These are phyloP conservation scores for Aspergillus sp. DNA, from an alignment of 2,329 filamentous ascomycete genomes.

Conservation along the genomic window DNA sequence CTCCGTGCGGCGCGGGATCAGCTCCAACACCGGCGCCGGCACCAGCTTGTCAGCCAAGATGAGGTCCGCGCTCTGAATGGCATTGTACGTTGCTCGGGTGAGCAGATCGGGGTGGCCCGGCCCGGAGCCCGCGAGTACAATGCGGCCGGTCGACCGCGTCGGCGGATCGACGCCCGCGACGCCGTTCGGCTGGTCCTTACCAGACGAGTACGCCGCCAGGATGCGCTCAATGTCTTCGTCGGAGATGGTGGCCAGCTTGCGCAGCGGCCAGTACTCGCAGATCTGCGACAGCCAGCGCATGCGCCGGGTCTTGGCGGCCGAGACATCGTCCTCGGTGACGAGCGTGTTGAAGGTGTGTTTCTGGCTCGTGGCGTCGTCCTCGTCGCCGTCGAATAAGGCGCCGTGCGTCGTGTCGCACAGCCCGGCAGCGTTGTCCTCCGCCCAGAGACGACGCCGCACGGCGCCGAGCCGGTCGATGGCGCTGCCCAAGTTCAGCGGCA, in stretches of 20 bases:
- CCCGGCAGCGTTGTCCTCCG: conserved; percentile 63
- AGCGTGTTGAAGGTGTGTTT: conserved; percentile 80
- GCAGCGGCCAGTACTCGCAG: conserved; percentile 97
- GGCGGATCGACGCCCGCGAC: conserved; percentile 8
- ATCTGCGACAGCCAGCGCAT: conserved; percentile 94
- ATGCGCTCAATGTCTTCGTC: conserved; percentile 76
- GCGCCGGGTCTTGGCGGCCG: conserved; percentile 72
- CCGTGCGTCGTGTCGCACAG: conserved; percentile 34
- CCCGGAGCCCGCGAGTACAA: conserved; percentile 87
- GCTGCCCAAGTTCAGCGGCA: conserved; percentile 71
- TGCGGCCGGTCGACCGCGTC: conserved; percentile 27
- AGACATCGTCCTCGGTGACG: conserved; percentile 68
- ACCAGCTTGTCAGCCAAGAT: conserved; percentile 55
- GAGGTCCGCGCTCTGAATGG: conserved; percentile 48
- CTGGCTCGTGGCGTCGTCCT: conserved; percentile 56
- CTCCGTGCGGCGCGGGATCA: conserved; percentile 84
- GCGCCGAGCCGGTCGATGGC: conserved; percentile 77
- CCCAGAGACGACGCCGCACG: conserved; percentile 67
- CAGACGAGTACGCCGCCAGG: conserved; percentile 64
- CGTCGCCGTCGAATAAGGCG: conserved; percentile 43
- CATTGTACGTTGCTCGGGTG: conserved; percentile 59
- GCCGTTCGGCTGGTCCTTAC: conserved; percentile 20
- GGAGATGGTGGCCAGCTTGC: conserved; percentile 72
- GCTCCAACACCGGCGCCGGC: conserved; percentile 76
- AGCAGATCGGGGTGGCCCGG: conserved; percentile 91